These are phyloP conservation scores for Fusarium agapanthi DNA, from an alignment of 2,329 filamentous ascomycete species.

Conservation along the genomic window DNA sequence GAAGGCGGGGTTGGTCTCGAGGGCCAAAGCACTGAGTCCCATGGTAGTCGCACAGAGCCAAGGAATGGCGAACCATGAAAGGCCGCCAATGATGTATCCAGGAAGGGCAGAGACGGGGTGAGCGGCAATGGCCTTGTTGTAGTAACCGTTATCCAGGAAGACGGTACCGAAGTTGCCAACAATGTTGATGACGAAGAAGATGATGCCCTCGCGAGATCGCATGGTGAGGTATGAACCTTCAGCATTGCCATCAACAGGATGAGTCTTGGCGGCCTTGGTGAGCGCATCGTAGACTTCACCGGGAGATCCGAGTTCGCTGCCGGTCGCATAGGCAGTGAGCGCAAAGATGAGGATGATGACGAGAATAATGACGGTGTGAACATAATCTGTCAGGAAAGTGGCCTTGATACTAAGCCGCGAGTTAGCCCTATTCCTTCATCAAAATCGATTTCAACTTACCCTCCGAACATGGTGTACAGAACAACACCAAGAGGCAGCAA, in stretches of 20 bases:
- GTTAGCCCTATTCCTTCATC: background rate
- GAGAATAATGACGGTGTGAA: slow-evolving; percentile 82
- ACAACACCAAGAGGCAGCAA: slow-evolving; percentile 79
- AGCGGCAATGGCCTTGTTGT: slow-evolving; percentile 93
- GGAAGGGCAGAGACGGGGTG: slow-evolving; percentile 86
- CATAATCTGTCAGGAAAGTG: slow-evolving; percentile 85
- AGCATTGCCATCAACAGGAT: slow-evolving; percentile 83
- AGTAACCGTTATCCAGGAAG: slow-evolving; percentile 87
- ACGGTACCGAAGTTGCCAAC: slow-evolving; percentile 87
- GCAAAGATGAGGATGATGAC: slow-evolving; percentile 88
- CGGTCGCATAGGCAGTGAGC: slow-evolving; percentile 82
- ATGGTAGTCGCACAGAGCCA: slow-evolving; percentile 91
- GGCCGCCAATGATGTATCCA: slow-evolving; percentile 86
- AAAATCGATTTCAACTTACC: background rate
- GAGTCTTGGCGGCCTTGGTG: slow-evolving; percentile 69
- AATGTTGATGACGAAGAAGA: slow-evolving; percentile 91
- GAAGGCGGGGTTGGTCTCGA: slow-evolving; percentile 64
- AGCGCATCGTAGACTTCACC: slow-evolving; percentile 81
- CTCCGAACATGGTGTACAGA: slow-evolving; percentile 76
- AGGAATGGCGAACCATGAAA: slow-evolving; percentile 92
- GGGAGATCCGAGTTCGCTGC: slow-evolving; percentile 76
- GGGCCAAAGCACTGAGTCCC: slow-evolving; percentile 81
- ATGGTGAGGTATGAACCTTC: slow-evolving; percentile 88
- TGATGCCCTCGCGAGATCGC: slow-evolving; percentile 73
- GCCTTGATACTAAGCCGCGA: slow-evolving; percentile 72